Evolutionary conservation across 1,284 basidiomycete species (phyloP).

Genomic region (Ceratobasidium sp.): DNA sequence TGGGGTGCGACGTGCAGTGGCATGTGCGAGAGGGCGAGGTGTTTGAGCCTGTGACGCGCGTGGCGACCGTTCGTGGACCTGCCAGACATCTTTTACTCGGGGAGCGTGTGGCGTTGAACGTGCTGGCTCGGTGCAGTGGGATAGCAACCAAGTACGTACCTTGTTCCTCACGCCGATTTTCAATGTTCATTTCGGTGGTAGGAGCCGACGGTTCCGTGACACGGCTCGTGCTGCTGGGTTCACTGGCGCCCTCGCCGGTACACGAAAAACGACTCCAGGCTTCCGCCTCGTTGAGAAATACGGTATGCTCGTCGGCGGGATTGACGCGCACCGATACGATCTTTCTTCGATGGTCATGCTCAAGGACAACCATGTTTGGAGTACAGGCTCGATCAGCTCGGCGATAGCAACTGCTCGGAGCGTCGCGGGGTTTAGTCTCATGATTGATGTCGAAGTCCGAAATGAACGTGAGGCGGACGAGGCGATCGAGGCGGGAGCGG

Average conservation of each 20-base stretch:
- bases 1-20: constrained; percentile 97
- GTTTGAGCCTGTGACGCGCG: constrained; percentile 83
- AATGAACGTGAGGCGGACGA: constrained; percentile 92
- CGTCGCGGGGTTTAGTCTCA: constrained; percentile 92
- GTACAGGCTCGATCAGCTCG: constrained; percentile 89
- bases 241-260: constrained; percentile 92
- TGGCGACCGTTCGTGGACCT: constrained; percentile 92
- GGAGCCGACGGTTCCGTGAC: constrained; percentile 83
- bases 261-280: constrained; percentile 97
- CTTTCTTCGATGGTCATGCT: constrained; percentile 99
- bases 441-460: constrained; percentile 95
- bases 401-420: constrained; percentile 87
- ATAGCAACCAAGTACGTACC: constrained; percentile 90
- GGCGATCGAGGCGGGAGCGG: constrained; percentile 95
- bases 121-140: constrained; percentile 94
- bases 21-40: constrained; percentile 85
- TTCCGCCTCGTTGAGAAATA: constrained; percentile 99
- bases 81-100: constrained; percentile 91
- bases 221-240: constrained; percentile 84
- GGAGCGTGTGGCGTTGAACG: constrained; percentile 93
- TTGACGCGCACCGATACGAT: constrained; percentile 97
- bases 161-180: constrained; percentile 22
- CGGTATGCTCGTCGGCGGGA: constrained; percentile 97
- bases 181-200: constrained; percentile 53
- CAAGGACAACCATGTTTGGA: constrained; percentile 99